phyloP scores from a whole-genome alignment of 2,329 filamentous ascomycete genomes.

The Aspergillus ustus region DNA sequence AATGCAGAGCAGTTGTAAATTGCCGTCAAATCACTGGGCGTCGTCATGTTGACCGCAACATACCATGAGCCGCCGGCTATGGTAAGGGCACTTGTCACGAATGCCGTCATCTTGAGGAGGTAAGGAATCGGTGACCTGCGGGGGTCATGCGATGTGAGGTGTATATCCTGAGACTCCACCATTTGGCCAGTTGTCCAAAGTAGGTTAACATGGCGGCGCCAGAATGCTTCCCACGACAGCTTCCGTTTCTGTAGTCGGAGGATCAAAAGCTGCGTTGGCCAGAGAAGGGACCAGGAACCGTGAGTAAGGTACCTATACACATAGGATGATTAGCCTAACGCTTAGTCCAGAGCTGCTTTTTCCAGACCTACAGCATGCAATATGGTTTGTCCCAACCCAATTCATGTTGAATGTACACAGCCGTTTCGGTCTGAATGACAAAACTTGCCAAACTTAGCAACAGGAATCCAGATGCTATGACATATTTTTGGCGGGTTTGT shows the following conservation, averaged over 20 bases:
- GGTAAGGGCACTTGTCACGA: slow-evolving; percentile 84
- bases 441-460: slow-evolving; percentile 83
- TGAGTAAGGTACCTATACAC: slow-evolving; percentile 77
- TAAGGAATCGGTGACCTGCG: slow-evolving; percentile 66
- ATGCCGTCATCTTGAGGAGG: slow-evolving; percentile 76
- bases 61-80: slow-evolving; percentile 95
- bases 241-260: slow-evolving; percentile 79
- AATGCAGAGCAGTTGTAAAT: slow-evolving; percentile 99
- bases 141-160: slow-evolving; percentile 54
- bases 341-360: neutral
- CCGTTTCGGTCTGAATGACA: slow-evolving; percentile 92
- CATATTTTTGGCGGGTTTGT: slow-evolving; percentile 80
- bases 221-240: slow-evolving; percentile 82
- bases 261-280: slow-evolving; percentile 81
- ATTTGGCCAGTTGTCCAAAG: slow-evolving; percentile 75
- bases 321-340: neutral
- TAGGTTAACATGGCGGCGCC: slow-evolving; percentile 71
- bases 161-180: slow-evolving; percentile 79
- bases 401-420: slow-evolving; percentile 90
- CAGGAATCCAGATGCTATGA: slow-evolving; percentile 83
- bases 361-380: slow-evolving; percentile 80
- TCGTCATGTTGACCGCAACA: slow-evolving; percentile 89
- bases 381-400: slow-evolving; percentile 98
- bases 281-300: slow-evolving; percentile 88
- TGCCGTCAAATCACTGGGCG: slow-evolving; percentile 88